Evolutionary conservation across 1,284 basidiomycete species (phyloP).

Genomic region (Ceratobasidium sp.): DNA sequence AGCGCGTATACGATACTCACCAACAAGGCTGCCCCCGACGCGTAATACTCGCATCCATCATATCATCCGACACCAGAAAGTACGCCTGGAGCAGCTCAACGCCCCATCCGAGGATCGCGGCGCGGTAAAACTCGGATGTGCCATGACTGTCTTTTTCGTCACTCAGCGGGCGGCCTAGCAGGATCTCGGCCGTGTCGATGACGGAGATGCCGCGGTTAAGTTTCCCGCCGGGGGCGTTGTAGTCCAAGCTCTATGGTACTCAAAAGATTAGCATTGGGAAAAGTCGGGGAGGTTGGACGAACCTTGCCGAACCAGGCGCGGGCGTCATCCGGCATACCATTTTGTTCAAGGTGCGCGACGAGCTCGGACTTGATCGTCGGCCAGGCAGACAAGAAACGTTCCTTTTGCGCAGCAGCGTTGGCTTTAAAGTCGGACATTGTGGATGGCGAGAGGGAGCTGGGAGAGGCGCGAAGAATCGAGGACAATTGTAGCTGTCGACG

Average conservation of each 20-base stretch:
- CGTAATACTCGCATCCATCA: constrained; percentile 96
- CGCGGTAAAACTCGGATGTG: constrained; percentile 81
- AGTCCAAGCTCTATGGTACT: constrained; percentile 81
- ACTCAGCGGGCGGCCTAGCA: constrained; percentile 75
- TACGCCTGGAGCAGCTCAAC: constrained; percentile 97
- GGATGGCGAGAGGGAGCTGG: not conserved
- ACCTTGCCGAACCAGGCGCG: constrained; percentile 85
- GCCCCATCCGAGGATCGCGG: constrained; percentile 95
- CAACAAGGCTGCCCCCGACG: constrained; percentile 99
- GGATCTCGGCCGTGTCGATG: constrained; percentile 92
- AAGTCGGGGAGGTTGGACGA: constrained; percentile 16
- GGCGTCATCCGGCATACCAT: constrained; percentile 87
- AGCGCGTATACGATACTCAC: constrained; percentile 53
- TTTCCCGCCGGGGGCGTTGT: constrained; percentile 95
- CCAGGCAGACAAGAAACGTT: constrained; percentile 65
- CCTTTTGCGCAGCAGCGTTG: constrained; percentile 49
- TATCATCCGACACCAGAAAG: constrained; percentile 98
- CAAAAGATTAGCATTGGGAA: not conserved
- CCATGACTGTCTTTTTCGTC: constrained; percentile 63
- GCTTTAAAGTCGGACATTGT: constrained; percentile 46
- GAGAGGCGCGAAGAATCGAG: constrained; percentile 2
- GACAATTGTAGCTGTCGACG: not conserved
- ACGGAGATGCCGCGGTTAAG: constrained; percentile 97
- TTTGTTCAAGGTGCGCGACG: constrained; percentile 71
- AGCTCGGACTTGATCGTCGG: constrained; percentile 67